Base-by-base conservation (phyloP, 2,329 filamentous ascomycete genomes). In the Fusarium dlaminii region DNA sequence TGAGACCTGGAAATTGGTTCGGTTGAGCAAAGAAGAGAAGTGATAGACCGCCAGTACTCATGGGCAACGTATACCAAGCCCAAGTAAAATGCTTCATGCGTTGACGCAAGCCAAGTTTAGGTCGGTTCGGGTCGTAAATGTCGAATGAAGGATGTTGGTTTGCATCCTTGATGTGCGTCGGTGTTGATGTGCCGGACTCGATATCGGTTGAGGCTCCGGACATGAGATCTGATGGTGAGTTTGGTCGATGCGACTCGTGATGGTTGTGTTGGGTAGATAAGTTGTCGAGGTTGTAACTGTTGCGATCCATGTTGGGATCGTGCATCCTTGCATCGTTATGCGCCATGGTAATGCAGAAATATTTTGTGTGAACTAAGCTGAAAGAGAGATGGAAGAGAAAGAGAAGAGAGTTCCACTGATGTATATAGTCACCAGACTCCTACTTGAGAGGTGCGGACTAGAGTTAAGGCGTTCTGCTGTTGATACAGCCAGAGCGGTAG, bases 1-100 rank as follows among this genome's bases (percentile, higher is more conserved):
- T 79, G 5, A 94, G 84, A 2, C 92, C 92, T 0, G 82, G 80
- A 78, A 95, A 95, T 56, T 85, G 83, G 74, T 90, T 88, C 8
- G 92, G 92, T 60, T 90, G 89, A 9, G 87, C 86, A 51, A 84
- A 85, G 51, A 95, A 84, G n/a, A 94, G 86, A 14, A 91, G 83
- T 0, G 92, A 89, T 8, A 95, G 82, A 1, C 92, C 92, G 34
- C 92, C 93, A 0, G 92, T 94, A 45, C 90, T 92, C 92, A 94
- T 94, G 3, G 91, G 91, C 49, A 90, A 84, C 4, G 92, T 92
- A 81, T 91, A 95, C 92, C 92, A 94, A n/a, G 90, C 90, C 91
- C 90, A 91, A 6, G 89, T 91, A 77, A 91, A 90, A 81, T 91
- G 89, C 48, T 85, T 81, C 20, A 90, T 81, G 4, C 88, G 82